Evolutionary conservation across 2,329 filamentous ascomycete genomes (phyloP), one percentile per base, ranked within the genome.

Genomic region (Ceratocystis huliohia): DNA sequence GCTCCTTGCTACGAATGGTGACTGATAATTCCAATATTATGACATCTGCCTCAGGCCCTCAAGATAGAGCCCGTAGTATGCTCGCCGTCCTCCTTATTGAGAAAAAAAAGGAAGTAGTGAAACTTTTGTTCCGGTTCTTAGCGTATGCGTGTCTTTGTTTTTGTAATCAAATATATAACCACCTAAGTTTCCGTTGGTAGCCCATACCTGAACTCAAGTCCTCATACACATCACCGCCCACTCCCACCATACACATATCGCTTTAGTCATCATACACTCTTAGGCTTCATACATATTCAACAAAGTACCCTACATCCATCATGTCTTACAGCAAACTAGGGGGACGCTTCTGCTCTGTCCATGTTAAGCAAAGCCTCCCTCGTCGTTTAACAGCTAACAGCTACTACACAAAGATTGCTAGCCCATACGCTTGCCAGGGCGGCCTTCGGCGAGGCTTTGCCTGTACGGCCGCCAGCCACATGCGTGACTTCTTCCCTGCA

Each of bases 401-500:
- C 15, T 44, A 53, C 7, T 66, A 63, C 37, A 45, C 61, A 20
- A 61, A 57, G 8, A 8, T 61, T 33, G 41, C 37, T 17, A 46
- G 63, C 63, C 56, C 56, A n/a, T 59, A 59, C 56, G 13, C 6
- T 10, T 59, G 28, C 25, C 56, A 59, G 4, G 37, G 8, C 66
- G 70, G 70, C 61, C 68, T 70, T 28, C 71, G 72, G 28, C 74
- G 76, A 62, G 68, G 71, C 67, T 84, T 84, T 73, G 83, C 82
- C 1, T 80, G 80, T 2, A 82, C 82, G 1, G 74, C 75, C 0
- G 70, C 71, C 33, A 71, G 73, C 28, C 78, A 75, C 57, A 78
- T 84, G 59, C 77, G 76, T n/a, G 82, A 84, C 70, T 84, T 86
- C 75, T 88, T 88, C 71, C 85, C 86, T 30, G 74, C 76, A 69